phyloP scores from a whole-genome alignment of 2,329 filamentous ascomycete genomes.

The Beauveria caledonica region DNA sequence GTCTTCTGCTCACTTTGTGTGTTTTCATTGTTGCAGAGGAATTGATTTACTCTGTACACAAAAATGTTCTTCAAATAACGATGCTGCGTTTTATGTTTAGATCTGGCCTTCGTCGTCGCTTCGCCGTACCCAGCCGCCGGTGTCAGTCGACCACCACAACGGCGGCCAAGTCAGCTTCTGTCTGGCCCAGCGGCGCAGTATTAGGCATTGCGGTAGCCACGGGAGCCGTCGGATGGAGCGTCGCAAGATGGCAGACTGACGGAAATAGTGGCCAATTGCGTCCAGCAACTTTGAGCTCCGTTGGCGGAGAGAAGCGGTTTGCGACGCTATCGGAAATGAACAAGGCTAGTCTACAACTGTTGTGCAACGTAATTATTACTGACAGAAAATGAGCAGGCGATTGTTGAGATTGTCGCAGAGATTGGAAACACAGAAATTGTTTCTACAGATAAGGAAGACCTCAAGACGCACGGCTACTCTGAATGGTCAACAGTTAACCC shows the following conservation, averaged over 20 bases:
- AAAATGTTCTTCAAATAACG: neutral
- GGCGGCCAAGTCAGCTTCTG: neutral
- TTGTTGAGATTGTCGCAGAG: constrained; percentile 45
- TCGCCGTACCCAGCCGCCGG: neutral
- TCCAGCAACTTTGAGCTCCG: constrained; percentile 12
- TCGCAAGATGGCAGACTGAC: constrained; percentile 23
- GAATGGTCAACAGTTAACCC: constrained; percentile 58
- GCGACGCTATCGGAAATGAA: constrained; percentile 36
- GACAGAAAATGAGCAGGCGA: constrained; percentile 33
- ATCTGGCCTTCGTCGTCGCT: neutral
- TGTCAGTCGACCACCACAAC: neutral
- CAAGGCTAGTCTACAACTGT: constrained; percentile 21
- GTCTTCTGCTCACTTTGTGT: neutral
- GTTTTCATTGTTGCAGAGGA: neutral
- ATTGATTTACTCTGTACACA: neutral
- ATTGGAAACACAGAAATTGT: constrained; percentile 46
- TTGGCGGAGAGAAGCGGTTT: constrained; percentile 25
- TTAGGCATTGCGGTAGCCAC: constrained; percentile 31
- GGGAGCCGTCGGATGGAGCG: constrained; percentile 33
- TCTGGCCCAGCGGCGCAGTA: constrained; percentile 25
- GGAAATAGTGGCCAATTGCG: constrained; percentile 1
- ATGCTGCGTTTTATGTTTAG: neutral
- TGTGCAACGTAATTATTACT: neutral
- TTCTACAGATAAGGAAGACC: constrained; percentile 54
- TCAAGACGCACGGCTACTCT: constrained; percentile 56